A percentile compares a stretch with the other conserved stretches of the same genome.
phyloP scores from a whole-genome alignment of 352 stramenopile genomes.

The Globisporangium takayamanum region DNA sequence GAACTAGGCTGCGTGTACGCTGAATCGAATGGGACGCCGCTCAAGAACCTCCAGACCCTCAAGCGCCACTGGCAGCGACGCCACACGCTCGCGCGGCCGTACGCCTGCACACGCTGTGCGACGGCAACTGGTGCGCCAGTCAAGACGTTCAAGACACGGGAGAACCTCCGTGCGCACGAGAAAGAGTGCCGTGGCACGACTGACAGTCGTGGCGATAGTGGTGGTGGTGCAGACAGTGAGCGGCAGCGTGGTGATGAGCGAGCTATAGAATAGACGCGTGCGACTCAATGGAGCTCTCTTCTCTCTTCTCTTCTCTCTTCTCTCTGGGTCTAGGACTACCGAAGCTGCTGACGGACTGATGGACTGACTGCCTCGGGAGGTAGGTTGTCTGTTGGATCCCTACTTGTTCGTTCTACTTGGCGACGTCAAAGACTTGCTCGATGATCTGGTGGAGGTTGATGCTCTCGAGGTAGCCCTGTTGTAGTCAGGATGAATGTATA shows the following conservation, averaged over 20 bases:
- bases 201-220: slow-evolving; percentile 5
- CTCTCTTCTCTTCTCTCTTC: too few relatives aligned
- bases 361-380: too few relatives aligned
- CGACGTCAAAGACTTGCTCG: slow-evolving; percentile 79
- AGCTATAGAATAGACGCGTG: not conserved
- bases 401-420: slow-evolving; percentile 39
- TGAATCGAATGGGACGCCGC: slow-evolving; percentile 30
- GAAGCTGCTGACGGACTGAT: too few relatives aligned
- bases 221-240: not conserved
- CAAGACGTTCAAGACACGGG: slow-evolving; percentile 65
- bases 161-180: slow-evolving; percentile 66
- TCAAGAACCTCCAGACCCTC: slow-evolving; percentile 62
- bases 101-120: slow-evolving; percentile 38
- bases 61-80: slow-evolving; percentile 71
- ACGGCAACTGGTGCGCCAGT: slow-evolving; percentile 12
- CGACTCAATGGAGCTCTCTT: not conserved
- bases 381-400: too few relatives aligned
- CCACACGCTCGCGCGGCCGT: slow-evolving; percentile 46
- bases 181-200: slow-evolving; percentile 31
- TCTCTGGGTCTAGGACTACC: too few relatives aligned
- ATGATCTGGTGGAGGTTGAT: slow-evolving; percentile 86
- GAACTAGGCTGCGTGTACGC: slow-evolving; percentile 50
- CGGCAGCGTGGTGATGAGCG: not conserved
- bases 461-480: slow-evolving; percentile 75
- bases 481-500: too few relatives aligned